Conservation (phyloP, 345 rosid species). For the Garcia nutans region DNA sequence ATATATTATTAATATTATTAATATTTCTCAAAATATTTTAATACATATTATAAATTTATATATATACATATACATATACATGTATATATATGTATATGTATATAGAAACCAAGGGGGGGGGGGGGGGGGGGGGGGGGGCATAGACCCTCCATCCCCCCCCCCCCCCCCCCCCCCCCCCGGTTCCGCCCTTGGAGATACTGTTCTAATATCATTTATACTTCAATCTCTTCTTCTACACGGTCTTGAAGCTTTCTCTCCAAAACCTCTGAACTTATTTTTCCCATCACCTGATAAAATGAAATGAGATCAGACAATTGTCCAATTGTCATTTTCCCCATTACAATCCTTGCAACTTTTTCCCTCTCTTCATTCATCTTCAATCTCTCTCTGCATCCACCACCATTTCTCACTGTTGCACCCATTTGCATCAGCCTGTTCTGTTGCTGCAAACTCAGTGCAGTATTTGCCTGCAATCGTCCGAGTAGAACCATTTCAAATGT, state of each 20-base stretch:
- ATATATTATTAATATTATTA: no score
- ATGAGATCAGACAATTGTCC: conserved; percentile 29
- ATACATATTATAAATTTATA: no score
- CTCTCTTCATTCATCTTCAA: conserved; percentile 31
- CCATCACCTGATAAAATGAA: conserved; percentile 35
- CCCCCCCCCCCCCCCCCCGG: no score
- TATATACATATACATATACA: no score
- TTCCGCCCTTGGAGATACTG: no score
- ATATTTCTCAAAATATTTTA: no score
- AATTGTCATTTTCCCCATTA: conserved; percentile 26
- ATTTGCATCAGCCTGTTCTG: conserved; percentile 34
- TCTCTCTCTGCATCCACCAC: conserved; percentile 13
- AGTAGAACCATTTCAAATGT: no score
- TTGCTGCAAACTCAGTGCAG: conserved; percentile 35
- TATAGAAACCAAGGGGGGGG: no score
- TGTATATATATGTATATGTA: no score
- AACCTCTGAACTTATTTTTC: conserved; percentile 23
- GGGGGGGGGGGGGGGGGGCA: no score
- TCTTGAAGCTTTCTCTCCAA: conserved; percentile 30
- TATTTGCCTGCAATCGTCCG: conserved; percentile 21
- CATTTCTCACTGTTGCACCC: conserved; percentile 38
- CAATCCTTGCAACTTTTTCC: conserved; percentile 24
- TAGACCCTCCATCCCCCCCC: no score
- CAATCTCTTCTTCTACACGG: conserved; percentile 6
- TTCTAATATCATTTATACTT: not conserved